Evolutionary conservation across 1,139 yeast genomes (phyloP), one percentile per base, ranked within the genome.

Genomic region (Kluyveromyces sp.): DNA sequence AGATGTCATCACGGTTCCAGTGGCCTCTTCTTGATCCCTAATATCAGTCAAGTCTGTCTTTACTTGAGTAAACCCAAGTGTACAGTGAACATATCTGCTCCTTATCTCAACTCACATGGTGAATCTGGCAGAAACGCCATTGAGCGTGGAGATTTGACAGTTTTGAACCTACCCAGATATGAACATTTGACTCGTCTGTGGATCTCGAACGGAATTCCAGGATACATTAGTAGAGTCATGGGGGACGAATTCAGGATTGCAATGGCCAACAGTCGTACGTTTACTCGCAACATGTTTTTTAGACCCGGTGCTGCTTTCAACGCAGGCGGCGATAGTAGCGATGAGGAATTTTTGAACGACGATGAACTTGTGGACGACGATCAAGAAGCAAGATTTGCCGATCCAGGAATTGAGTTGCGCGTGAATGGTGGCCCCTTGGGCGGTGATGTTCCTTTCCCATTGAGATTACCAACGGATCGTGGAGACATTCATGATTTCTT

Each of bases 101-200:
- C 92, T 2, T 83, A 82, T 55, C 65, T 83, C 56, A 81, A 85
- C 40, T 67, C 70, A 4, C 87, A 82, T 58, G 94, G 94, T 25
- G 92, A 83, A 58, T 74, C 80, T 9, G 82, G 83, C 39, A 66
- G 70, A 8, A 73, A 72, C 19, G 68, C 77, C 6, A 66, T 70
- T 49, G 69, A 72, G 12, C 74, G 76, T 9, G 79, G 79, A 22
- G 78, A 73, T 45, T 54, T 67, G 28, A 84, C 86, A 0, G 68
- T 68, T 0, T 67, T 83, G 47, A 74, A 73, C 53, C 50, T 65
- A 20, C 67, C 64, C 32, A 68, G 92, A 43, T 81, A 77, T 57
- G 66, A 69, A 34, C 70, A 76, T 48, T 63, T 83, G 49, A 80
- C 75, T 51, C 73, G 71, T 42, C 61, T 74, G 40, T 83, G 86